A percentile compares a stretch with the other conserved stretches of the same genome.
phyloP scores from a whole-genome alignment of 1,284 basidiomycete genomes.

The Malassezia nana region DNA sequence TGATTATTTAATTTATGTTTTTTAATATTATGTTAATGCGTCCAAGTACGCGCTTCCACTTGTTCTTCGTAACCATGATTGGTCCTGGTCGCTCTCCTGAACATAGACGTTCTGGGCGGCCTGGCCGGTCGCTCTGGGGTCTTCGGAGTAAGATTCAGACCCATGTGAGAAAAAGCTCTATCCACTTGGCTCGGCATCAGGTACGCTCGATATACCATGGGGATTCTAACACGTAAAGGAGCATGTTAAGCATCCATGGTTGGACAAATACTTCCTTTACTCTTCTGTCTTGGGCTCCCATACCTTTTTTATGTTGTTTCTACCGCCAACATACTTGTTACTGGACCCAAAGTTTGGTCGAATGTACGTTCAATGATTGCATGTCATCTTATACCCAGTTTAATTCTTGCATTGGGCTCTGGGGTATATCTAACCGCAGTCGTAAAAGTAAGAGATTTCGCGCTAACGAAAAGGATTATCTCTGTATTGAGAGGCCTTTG shows the following conservation, averaged over 20 bases:
- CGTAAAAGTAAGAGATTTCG: constrained; percentile 53
- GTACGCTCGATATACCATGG: neutral
- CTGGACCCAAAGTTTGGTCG: constrained; percentile 62
- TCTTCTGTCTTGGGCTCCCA: constrained; percentile 71
- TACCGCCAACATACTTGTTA: constrained; percentile 81
- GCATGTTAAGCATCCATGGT: constrained; percentile 51
- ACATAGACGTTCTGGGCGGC: neutral
- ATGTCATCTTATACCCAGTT: constrained; percentile 12
- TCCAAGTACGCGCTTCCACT: too few relatives aligned
- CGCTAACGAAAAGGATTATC: constrained; percentile 56
- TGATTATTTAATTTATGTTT: too few relatives aligned
- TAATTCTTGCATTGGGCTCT: constrained; percentile 59
- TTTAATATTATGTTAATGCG: too few relatives aligned
- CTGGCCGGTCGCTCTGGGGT: neutral
- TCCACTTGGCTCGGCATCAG: neutral
- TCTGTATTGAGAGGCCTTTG: constrained; percentile 82
- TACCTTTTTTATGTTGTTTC: constrained; percentile 82
- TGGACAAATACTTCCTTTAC: constrained; percentile 82
- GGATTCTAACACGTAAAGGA: constrained; percentile 1
- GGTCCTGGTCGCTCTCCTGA: too few relatives aligned
- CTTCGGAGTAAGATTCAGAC: neutral
- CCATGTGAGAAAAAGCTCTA: neutral
- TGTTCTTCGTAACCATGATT: too few relatives aligned
- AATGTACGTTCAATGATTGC: constrained; percentile 55
- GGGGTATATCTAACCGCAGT: constrained; percentile 78